phyloP scores from a whole-genome alignment of 352 stramenopile genomes.

The Phytophthora cryptogea region DNA sequence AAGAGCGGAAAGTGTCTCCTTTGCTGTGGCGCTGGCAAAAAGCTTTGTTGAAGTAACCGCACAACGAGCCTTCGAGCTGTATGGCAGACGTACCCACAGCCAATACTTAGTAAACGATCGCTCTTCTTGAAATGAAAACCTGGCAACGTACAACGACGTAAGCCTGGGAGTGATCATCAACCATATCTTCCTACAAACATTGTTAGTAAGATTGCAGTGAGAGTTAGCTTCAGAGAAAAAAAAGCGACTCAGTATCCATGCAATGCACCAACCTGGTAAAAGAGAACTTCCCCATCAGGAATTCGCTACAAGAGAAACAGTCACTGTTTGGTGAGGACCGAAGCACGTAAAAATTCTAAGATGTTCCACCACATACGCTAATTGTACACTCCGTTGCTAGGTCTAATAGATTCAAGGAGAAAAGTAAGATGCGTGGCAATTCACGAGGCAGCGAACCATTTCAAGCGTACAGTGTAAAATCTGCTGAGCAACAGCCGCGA shows the following conservation, averaged over 20 bases:
- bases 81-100: background rate
- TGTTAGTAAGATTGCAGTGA: background rate
- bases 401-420: constrained; percentile 32
- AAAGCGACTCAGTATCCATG: background rate
- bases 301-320: constrained; percentile 35
- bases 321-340: background rate
- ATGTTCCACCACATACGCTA: constrained; percentile 23
- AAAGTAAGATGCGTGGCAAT: background rate
- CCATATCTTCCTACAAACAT: constrained; percentile 45
- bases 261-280: constrained; percentile 48
- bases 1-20: constrained; percentile 46
- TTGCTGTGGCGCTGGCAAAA: constrained; percentile 51
- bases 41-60: constrained; percentile 67
- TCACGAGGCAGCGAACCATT: background rate
- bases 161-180: constrained; percentile 42
- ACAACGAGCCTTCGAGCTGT: constrained; percentile 72
- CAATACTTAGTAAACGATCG: background rate
- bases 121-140: background rate
- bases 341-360: too few species aligned
- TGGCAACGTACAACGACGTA: constrained; percentile 46
- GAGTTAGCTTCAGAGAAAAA: background rate
- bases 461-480: constrained; percentile 57
- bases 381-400: constrained; percentile 61
- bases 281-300: constrained; percentile 69
- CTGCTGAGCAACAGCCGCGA: constrained; percentile 39